phyloP scores from a whole-genome alignment of 768 basidiomycete genomes.

The Kwoniella newhampshirensis region DNA sequence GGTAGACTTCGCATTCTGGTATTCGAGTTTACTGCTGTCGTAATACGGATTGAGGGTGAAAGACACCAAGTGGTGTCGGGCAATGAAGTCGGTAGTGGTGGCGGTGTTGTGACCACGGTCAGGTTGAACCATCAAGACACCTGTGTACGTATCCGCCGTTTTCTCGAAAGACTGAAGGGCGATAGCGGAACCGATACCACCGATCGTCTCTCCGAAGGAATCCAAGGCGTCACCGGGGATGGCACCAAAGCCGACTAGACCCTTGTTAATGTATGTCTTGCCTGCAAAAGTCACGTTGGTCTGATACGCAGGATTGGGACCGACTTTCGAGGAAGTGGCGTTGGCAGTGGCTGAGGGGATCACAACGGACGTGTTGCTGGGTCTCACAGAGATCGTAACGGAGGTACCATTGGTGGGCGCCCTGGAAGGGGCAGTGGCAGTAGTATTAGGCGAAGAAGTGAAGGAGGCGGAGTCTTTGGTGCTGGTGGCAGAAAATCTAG shows the following conservation, averaged over 20 bases:
- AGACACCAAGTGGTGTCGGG: slow-evolving; percentile 64
- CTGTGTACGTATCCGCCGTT: slow-evolving; percentile 56
- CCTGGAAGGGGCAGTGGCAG: background rate
- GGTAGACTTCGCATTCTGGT: slow-evolving; percentile 60
- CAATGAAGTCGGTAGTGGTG: slow-evolving; percentile 63
- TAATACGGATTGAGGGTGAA: slow-evolving; percentile 65
- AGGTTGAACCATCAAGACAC: slow-evolving; percentile 62
- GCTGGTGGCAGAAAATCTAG: background rate
- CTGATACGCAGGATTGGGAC: slow-evolving; percentile 25
- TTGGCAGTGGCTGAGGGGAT: background rate
- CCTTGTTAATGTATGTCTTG: slow-evolving; percentile 40
- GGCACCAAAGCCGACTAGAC: slow-evolving; percentile 38
- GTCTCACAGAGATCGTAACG: background rate
- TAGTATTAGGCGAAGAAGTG: too few species aligned
- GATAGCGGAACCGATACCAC: slow-evolving; percentile 66
- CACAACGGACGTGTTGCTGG: background rate
- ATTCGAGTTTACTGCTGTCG: slow-evolving; percentile 55
- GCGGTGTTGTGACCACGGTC: slow-evolving; percentile 61
- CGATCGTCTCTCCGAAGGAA: slow-evolving; percentile 48
- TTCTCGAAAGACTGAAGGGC: slow-evolving; percentile 56
- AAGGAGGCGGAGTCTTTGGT: too few species aligned
- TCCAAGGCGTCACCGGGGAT: slow-evolving; percentile 27
- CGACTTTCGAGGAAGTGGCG: slow-evolving; percentile 10
- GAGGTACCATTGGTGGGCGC: too few species aligned
- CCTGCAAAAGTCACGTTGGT: slow-evolving; percentile 27